phyloP scores from a whole-genome alignment of 176 grass and related monocot genomes.

The Secale cereale region DNA sequence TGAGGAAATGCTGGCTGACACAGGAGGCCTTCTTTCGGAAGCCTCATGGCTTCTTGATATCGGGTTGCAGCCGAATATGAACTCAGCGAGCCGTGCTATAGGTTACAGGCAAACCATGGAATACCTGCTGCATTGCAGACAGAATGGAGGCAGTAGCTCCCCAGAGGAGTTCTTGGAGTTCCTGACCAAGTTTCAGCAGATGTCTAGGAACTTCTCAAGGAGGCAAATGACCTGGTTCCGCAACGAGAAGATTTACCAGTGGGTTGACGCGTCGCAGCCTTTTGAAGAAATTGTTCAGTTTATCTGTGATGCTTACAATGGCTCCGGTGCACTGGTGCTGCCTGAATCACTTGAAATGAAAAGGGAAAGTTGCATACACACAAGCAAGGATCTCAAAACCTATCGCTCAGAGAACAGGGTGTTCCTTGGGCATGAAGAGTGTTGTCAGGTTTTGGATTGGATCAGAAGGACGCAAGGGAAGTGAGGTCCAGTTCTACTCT shows the following conservation, averaged over 20 bases:
- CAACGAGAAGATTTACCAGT: slow-evolving; percentile 70
- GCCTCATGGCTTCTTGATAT: slow-evolving; percentile 79
- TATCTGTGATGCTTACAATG: slow-evolving; percentile 54
- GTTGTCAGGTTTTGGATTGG: slow-evolving; percentile 60
- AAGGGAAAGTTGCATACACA: slow-evolving; percentile 38
- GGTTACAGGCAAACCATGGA: slow-evolving; percentile 89
- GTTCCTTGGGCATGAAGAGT: slow-evolving; percentile 56
- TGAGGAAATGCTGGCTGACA: slow-evolving; percentile 76
- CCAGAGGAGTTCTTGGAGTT: slow-evolving; percentile 49
- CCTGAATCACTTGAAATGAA: slow-evolving; percentile 68
- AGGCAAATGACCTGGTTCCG: slow-evolving; percentile 83
- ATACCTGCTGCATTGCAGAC: slow-evolving; percentile 64
- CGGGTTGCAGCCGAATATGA: slow-evolving; percentile 55
- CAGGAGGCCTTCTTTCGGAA: slow-evolving; percentile 68
- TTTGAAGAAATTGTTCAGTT: slow-evolving; percentile 60
- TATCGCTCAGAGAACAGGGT: slow-evolving; percentile 55
- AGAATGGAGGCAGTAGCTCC: slow-evolving; percentile 60
- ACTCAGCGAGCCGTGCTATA: slow-evolving; percentile 63
- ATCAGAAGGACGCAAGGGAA: slow-evolving; percentile 51
- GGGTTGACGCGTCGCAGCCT: slow-evolving; percentile 58
- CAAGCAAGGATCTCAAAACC: slow-evolving; percentile 52
- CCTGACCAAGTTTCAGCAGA: slow-evolving; percentile 54
- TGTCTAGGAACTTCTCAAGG: slow-evolving; percentile 81
- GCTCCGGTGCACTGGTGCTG: slow-evolving; percentile 20
- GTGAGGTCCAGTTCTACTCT: slow-evolving; percentile 1